A percentile compares a stretch with the other conserved stretches of the same genome.
These are phyloP conservation scores for Plantago elongata DNA, from an alignment of 257 asterid genomes.

Conservation along the genomic window DNA sequence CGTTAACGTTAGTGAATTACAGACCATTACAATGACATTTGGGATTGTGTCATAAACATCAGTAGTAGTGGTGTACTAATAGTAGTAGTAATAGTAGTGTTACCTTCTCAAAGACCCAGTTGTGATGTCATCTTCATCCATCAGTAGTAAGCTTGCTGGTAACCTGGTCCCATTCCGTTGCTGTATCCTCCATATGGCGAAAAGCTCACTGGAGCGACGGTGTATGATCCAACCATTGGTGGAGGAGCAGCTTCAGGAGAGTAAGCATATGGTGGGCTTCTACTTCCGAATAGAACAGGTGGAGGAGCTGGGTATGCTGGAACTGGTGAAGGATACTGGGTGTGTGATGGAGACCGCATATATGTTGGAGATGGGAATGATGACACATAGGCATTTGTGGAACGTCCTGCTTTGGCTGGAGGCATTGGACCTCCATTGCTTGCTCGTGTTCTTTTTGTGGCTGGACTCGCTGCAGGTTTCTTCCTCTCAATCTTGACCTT, in stretches of 20 bases:
- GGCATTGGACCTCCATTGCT: constrained; percentile 97
- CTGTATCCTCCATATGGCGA: constrained; percentile 75
- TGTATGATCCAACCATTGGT: constrained; percentile 46
- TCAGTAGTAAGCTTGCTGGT: constrained; percentile 97
- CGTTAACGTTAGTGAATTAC: constrained; percentile 93
- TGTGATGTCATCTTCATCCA: constrained; percentile 37
- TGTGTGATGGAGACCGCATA: constrained; percentile 76
- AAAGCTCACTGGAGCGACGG: constrained; percentile 68
- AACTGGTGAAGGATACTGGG: constrained; percentile 61
- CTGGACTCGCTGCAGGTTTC: constrained; percentile 76
- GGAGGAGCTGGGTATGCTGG: constrained; percentile 76
- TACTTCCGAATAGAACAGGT: constrained; percentile 46
- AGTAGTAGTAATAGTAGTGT: constrained; percentile 34
- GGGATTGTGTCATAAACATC: constrained; percentile 60
- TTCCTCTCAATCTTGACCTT: constrained; percentile 75
- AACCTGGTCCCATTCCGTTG: constrained; percentile 72
- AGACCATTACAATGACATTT: constrained; percentile 60
- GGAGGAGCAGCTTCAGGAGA: constrained; percentile 81
- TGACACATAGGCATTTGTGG: constrained; percentile 94
- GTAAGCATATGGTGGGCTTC: constrained; percentile 78
- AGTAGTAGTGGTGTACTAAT: constrained; percentile 31
- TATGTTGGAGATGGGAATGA: constrained; percentile 89
- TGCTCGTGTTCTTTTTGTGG: constrained; percentile 89
- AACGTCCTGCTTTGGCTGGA: constrained; percentile 99
- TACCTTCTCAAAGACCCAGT: constrained; percentile 41